Evolutionary conservation across 257 asterid genomes (phyloP), one percentile per base, ranked within the genome.

Genomic region (Penstemon barbatus): DNA sequence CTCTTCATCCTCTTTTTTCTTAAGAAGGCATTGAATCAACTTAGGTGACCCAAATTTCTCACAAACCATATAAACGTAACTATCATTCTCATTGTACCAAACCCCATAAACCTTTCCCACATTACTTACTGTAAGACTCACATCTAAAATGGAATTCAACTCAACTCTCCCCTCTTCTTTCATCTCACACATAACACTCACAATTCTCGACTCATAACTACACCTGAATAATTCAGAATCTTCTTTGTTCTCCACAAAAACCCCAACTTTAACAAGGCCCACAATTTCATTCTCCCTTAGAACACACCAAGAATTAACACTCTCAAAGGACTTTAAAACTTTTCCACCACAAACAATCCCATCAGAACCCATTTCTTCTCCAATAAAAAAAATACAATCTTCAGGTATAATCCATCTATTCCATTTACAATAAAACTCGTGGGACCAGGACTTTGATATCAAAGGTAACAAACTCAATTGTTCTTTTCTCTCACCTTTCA

Each of bases 41-140:
- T 63, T 57, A 57, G 71, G 61, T 25, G 81, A 80, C 55, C 66
- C 53, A 69, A 85, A 73, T 67, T 79, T 77, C 88, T 86, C 79
- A 43, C 71, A 80, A 54, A 83, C 90, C 71, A 89, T 69, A 72
- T 81, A 90, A 61, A 87, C 85, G 44, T 76, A 74, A 10, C 51
- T 68, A 78, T 79, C 87, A 46, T 83, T 86, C 72, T 76, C 82
- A 64, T 78, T 65, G 58, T 61, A 84, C 97, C 99, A 93, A 80
- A 88, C 80, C 5, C 99, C 99, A 78, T 59, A 81, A 63, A 82
- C 83, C 71, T 77, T 87, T 41, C 92, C 89, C 65, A 77, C 80
- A 76, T 85, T 79, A 19, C 71, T 63, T 45, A 75, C 70, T 75
- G 80, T 81, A 61, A 52, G 79, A 64, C 80, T 50, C 12, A 79